Evolutionary conservation across 768 basidiomycete species (phyloP).

Genomic region (Suillus cothurnatus): DNA sequence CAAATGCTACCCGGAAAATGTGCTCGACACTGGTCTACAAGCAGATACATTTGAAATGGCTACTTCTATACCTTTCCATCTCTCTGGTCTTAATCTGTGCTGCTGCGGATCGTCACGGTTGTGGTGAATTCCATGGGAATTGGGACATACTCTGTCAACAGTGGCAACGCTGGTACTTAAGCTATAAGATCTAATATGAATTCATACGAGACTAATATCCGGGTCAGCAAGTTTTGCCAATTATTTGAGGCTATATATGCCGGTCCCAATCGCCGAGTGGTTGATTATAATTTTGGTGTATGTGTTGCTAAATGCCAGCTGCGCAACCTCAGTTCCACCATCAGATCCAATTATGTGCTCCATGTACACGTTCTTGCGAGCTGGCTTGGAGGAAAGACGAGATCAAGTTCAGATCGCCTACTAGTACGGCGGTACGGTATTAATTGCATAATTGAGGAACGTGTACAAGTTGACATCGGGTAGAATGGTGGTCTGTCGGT

Average conservation of each 20-base stretch:
- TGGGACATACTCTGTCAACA: not conserved
- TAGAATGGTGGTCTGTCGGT: not conserved
- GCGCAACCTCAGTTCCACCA: not conserved
- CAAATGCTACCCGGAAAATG: too few species aligned
- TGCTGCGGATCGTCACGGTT: not conserved
- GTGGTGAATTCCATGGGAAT: not conserved
- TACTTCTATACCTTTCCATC: not conserved
- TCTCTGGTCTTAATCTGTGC: not conserved
- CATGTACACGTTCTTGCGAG: not conserved
- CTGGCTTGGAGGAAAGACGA: not conserved
- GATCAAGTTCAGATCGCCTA: not conserved
- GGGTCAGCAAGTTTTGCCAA: not conserved
- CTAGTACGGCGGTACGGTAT: not conserved
- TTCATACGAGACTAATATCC: not conserved
- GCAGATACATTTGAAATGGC: not conserved
- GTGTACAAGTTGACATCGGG: not conserved
- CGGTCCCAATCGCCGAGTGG: not conserved
- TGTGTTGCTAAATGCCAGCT: not conserved
- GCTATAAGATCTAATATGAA: not conserved
- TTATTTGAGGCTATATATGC: not conserved
- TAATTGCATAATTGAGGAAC: not conserved
- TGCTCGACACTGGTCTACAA: not conserved
- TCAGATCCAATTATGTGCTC: not conserved
- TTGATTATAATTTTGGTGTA: not conserved
- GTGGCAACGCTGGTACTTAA: not conserved